Evolutionary conservation across 2,329 filamentous ascomycete genomes (phyloP).

Genomic region (Penicillium sp.): DNA sequence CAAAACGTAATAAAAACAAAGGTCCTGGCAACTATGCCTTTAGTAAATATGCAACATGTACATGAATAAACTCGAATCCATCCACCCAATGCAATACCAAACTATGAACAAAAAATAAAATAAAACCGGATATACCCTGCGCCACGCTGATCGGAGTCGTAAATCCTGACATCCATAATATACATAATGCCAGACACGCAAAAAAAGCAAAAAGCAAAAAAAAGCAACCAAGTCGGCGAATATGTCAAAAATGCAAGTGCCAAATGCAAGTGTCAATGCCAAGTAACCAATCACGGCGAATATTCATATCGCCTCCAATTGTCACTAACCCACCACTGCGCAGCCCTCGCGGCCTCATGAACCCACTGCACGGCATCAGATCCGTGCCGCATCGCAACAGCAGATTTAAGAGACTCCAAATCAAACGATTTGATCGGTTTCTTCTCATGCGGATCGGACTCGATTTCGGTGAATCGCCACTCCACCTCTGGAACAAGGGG

Average conservation of each 20-base stretch:
- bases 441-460: slow-evolving; percentile 37
- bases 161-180: slow-evolving; percentile 3
- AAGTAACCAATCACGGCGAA: neutral
- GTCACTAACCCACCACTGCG: slow-evolving; percentile 44
- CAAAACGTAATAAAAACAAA: no score
- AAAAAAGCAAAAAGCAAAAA: neutral
- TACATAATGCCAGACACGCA: neutral
- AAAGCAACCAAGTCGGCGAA: neutral
- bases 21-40: neutral
- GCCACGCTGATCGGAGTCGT: slow-evolving; percentile 16
- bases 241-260: neutral
- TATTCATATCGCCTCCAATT: slow-evolving; percentile 23
- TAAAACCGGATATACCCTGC: slow-evolving; percentile 9
- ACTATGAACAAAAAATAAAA: neutral
- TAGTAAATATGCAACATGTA: no score
- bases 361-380: slow-evolving; percentile 37
- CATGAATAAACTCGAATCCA: neutral
- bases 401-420: slow-evolving; percentile 25
- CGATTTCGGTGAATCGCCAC: slow-evolving; percentile 38
- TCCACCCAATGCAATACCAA: neutral
- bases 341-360: slow-evolving; percentile 35
- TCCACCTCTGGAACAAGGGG: slow-evolving; percentile 72
- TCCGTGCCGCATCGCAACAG: slow-evolving; percentile 30
- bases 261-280: neutral
- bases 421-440: slow-evolving; percentile 35